Percentiles rank a stretch among this genome's conserved stretches.
Conservation (phyloP, 306 rosid genomes). For the Sechiopsis laciniata region DNA sequence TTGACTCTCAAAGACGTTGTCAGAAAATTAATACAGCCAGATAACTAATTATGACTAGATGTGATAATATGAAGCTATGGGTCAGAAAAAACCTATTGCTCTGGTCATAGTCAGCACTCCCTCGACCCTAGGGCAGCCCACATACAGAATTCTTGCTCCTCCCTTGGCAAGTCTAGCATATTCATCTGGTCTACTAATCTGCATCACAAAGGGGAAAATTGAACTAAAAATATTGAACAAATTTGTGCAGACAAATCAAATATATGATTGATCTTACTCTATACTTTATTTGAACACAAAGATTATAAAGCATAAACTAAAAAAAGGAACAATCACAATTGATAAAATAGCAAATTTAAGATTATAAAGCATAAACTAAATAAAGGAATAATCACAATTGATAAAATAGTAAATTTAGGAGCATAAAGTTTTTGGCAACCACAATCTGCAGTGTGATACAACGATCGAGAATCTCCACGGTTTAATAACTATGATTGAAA, state of each 20-base stretch:
- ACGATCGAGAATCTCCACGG: background rate
- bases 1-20: background rate
- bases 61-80: background rate
- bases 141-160: conserved; percentile 24
- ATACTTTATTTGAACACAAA: background rate
- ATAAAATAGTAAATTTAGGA: background rate
- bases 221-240: background rate
- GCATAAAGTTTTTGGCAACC: background rate
- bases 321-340: background rate
- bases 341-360: background rate
- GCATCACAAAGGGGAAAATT: conserved; percentile 17
- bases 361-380: conserved; percentile 1
- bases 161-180: conserved; percentile 21
- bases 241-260: background rate
- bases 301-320: conserved; percentile 10
- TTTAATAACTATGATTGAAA: background rate
- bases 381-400: background rate
- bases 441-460: background rate
- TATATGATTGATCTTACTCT: background rate
- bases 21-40: background rate
- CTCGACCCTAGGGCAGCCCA: conserved; percentile 29
- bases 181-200: conserved; percentile 33
- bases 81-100: conserved; percentile 27
- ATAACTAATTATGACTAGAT: background rate
- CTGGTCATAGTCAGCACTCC: conserved; percentile 32